phyloP scores from a whole-genome alignment of 148 eudicot genomes.

The Chenopodium album region DNA sequence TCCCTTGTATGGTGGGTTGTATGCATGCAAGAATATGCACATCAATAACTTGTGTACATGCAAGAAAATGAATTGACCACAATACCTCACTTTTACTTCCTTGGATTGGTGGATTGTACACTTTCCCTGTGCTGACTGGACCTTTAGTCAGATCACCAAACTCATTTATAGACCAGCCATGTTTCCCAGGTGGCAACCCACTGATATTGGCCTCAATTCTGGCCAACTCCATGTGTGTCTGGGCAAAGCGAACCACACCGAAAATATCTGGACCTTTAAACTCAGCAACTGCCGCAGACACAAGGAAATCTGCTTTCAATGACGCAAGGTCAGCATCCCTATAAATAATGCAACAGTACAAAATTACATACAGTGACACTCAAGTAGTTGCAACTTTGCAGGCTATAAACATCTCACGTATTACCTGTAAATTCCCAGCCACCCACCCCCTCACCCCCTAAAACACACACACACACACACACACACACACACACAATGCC shows the following conservation, averaged over 20 bases:
- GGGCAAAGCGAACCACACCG: conserved; percentile 92
- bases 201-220: conserved; percentile 86
- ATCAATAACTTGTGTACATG: not conserved
- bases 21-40: not conserved
- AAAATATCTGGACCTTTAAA: conserved; percentile 88
- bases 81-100: conserved; percentile 52
- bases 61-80: not conserved
- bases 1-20: not conserved
- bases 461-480: too few species aligned
- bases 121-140: conserved; percentile 84
- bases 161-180: conserved; percentile 88
- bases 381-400: not conserved
- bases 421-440: not conserved
- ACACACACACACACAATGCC: too few species aligned
- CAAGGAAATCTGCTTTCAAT: conserved; percentile 65
- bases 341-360: not conserved
- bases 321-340: not conserved
- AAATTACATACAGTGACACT: not conserved
- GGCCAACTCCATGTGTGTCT: conserved; percentile 87
- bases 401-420: not conserved
- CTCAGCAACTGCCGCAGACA: conserved; percentile 95
- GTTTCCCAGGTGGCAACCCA: conserved; percentile 87
- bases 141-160: conserved; percentile 91
- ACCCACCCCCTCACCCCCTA: too few species aligned
- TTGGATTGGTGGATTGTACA: conserved; percentile 53